phyloP scores from a whole-genome alignment of 495 filamentous ascomycete species.

The Alectoria sarmentosa region DNA sequence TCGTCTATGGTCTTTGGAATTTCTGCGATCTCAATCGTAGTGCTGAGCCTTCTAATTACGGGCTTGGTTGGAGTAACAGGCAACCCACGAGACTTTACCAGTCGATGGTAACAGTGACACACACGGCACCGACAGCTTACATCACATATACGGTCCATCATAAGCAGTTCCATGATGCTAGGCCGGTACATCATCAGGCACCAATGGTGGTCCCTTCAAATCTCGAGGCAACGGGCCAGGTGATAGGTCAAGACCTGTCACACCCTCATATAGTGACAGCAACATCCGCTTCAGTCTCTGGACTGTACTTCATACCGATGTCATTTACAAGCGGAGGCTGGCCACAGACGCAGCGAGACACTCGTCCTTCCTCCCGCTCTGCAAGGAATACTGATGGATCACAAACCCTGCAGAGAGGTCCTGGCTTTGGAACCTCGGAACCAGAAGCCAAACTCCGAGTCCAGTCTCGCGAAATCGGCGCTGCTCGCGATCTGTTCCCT shows the following conservation, averaged over 20 bases:
- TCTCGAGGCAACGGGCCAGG: background rate
- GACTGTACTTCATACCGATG: conserved; percentile 3
- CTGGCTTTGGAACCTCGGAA: background rate
- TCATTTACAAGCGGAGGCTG: background rate
- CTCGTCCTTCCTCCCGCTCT: background rate
- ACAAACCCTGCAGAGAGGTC: background rate
- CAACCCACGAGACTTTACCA: background rate
- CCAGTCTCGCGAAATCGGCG: background rate
- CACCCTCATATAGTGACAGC: background rate
- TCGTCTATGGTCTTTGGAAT: background rate
- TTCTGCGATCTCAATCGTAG: background rate
- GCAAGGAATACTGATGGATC: background rate
- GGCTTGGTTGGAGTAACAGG: background rate
- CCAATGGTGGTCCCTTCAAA: background rate
- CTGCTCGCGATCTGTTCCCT: background rate
- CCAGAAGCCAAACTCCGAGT: background rate
- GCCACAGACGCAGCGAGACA: background rate
- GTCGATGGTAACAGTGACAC: background rate
- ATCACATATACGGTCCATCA: background rate
- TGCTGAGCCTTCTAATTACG: background rate
- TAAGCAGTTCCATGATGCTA: background rate
- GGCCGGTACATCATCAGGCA: background rate
- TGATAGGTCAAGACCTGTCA: background rate
- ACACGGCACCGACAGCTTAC: background rate
- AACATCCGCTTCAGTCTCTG: background rate